Evolutionary conservation across 352 stramenopile species (phyloP).

Genomic region (Pythium angustatum): DNA sequence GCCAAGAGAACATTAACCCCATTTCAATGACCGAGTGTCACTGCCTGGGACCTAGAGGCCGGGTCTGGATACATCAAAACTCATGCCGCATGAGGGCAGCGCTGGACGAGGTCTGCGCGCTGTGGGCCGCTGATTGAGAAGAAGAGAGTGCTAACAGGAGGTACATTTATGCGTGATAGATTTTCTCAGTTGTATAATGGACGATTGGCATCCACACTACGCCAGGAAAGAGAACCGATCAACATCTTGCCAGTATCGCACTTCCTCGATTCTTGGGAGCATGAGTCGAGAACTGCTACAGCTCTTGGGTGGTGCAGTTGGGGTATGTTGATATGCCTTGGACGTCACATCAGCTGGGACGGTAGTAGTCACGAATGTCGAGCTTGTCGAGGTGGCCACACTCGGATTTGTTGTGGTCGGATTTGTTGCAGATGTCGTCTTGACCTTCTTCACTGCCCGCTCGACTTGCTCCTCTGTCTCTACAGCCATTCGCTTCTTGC

Average conservation of each 20-base stretch:
- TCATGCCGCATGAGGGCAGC: no score
- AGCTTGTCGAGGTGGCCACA: background rate
- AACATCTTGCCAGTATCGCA: slow-evolving; percentile 30
- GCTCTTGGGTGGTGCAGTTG: background rate
- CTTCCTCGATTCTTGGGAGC: slow-evolving; percentile 22
- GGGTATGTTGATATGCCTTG: background rate
- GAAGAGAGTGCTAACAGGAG: no score
- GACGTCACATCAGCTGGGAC: no score
- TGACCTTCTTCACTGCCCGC: slow-evolving; percentile 6
- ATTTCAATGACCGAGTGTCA: slow-evolving; percentile 15
- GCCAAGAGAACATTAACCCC: background rate
- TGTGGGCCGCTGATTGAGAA: no score
- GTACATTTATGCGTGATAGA: no score
- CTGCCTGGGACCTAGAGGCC: background rate
- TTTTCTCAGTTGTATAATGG: no score
- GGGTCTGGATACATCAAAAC: background rate
- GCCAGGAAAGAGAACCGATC: slow-evolving; percentile 30
- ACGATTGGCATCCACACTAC: background rate
- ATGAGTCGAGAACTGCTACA: background rate
- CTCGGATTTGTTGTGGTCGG: background rate
- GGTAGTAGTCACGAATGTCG: no score
- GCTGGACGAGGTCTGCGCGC: no score
- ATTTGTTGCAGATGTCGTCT: no score
- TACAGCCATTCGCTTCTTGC: slow-evolving; percentile 1
- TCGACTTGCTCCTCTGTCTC: background rate